Evolutionary conservation across 83 land plant genomes (phyloP).

Genomic region (Isoetes engelmannii): DNA sequence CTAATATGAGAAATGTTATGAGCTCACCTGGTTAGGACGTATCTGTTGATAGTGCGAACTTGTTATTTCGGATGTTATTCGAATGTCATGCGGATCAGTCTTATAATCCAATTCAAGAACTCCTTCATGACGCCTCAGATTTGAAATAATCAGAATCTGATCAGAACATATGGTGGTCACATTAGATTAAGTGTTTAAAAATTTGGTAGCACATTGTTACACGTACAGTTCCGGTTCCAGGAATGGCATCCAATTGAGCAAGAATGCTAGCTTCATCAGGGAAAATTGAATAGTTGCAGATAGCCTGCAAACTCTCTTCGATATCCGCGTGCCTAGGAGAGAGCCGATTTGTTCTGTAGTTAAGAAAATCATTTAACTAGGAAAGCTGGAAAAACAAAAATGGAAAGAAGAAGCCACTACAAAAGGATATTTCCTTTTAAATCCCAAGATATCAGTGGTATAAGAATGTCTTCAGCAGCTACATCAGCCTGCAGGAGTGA

Average conservation of each 20-base stretch:
- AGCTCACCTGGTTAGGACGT: conserved; percentile 13
- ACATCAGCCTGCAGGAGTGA: conserved; percentile 1
- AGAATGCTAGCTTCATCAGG: conserved; percentile 18
- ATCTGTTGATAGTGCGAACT: conserved; percentile 14
- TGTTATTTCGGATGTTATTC: conserved; percentile 14
- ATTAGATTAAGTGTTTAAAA: not conserved
- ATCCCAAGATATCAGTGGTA: conserved; percentile 12
- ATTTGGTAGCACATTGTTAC: not conserved
- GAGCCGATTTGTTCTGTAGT: conserved; percentile 1
- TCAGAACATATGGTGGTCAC: not conserved
- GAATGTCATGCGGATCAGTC: conserved; percentile 15
- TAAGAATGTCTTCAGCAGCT: conserved; percentile 12
- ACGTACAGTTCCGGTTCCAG: conserved; percentile 14
- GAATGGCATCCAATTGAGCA: conserved; percentile 15
- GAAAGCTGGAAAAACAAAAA: not conserved
- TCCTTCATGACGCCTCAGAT: conserved; percentile 15
- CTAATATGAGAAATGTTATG: not conserved
- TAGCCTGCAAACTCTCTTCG: conserved; percentile 16
- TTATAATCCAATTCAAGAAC: conserved; percentile 10
- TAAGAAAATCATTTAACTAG: not conserved
- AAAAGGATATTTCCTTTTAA: conserved; percentile 14
- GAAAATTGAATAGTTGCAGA: conserved; percentile 12
- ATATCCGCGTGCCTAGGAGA: conserved; percentile 2
- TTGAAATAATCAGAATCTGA: conserved; percentile 15
- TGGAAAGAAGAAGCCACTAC: not conserved